These are phyloP conservation scores for Podaxis sp. DNA, from an alignment of 768 basidiomycete species.

Conservation along the genomic window DNA sequence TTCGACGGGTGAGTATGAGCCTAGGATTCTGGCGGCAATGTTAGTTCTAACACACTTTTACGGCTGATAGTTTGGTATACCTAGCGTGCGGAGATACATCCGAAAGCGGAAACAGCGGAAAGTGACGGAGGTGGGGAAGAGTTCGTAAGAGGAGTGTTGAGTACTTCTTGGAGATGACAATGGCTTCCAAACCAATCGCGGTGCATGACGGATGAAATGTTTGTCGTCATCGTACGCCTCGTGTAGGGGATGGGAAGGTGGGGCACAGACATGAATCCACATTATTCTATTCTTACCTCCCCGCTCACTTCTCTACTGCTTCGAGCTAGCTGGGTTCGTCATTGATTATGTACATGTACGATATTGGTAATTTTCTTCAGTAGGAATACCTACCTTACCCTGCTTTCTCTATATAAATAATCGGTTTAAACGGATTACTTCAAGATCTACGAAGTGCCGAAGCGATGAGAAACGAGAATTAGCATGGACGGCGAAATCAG, in stretches of 20 bases:
- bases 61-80: constrained; percentile 60
- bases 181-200: not conserved
- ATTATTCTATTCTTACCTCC: not conserved
- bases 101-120: constrained; percentile 37
- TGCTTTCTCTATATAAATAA: not conserved
- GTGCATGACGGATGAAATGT: not conserved
- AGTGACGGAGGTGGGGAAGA: constrained; percentile 35
- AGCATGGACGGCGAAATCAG: not conserved
- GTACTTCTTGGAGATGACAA: not conserved
- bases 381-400: not conserved
- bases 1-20: constrained; percentile 51
- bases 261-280: not conserved
- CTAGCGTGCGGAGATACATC: constrained; percentile 54
- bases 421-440: not conserved
- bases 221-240: not conserved
- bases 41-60: constrained; percentile 8
- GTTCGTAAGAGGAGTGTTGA: constrained; percentile 21
- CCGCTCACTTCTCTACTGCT: not conserved
- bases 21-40: constrained; percentile 10
- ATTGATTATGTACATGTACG: not conserved
- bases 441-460: not conserved
- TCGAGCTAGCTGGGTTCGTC: not conserved
- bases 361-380: no score
- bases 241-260: not conserved
- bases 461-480: not conserved